A percentile compares a stretch with the other conserved stretches of the same genome.
Conservation (phyloP, 495 filamentous ascomycete genomes). For the Penicillium roqueforti region DNA sequence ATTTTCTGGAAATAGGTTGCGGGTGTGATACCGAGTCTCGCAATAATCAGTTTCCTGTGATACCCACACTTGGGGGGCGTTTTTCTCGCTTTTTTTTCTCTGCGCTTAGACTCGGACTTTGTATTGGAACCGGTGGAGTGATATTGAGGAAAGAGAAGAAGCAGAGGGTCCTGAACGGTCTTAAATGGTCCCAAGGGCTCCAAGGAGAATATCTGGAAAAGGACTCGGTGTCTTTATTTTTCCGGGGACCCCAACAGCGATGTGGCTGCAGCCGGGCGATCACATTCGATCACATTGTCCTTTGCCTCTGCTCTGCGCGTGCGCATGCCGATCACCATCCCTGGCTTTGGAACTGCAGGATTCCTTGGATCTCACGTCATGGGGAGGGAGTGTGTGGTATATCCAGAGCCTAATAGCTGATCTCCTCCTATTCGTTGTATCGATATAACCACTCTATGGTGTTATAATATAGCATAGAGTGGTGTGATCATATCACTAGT, state of each 20-base stretch:
- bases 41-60: background rate
- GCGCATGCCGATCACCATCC: slow-evolving; percentile 20
- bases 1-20: background rate
- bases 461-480: background rate
- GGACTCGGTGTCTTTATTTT: slow-evolving; percentile 21
- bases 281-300: slow-evolving; percentile 14
- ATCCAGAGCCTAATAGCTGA: too few species aligned
- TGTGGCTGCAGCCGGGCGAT: slow-evolving; percentile 34
- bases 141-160: background rate
- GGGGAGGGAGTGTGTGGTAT: background rate
- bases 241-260: slow-evolving; percentile 23
- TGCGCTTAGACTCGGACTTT: background rate
- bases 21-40: slow-evolving; percentile 1
- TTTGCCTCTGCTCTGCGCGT: slow-evolving; percentile 15
- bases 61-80: background rate
- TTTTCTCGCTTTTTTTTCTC: background rate
- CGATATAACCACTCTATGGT: too few species aligned
- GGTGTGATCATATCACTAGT: background rate
- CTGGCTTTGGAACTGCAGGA: slow-evolving; percentile 23
- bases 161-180: background rate
- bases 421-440: too few species aligned
- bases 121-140: background rate
- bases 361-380: slow-evolving; percentile 15
- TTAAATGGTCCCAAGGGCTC: background rate
- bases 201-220: slow-evolving; percentile 3